phyloP scores from a whole-genome alignment of 441 rosid species.

The Geranium incanum region DNA sequence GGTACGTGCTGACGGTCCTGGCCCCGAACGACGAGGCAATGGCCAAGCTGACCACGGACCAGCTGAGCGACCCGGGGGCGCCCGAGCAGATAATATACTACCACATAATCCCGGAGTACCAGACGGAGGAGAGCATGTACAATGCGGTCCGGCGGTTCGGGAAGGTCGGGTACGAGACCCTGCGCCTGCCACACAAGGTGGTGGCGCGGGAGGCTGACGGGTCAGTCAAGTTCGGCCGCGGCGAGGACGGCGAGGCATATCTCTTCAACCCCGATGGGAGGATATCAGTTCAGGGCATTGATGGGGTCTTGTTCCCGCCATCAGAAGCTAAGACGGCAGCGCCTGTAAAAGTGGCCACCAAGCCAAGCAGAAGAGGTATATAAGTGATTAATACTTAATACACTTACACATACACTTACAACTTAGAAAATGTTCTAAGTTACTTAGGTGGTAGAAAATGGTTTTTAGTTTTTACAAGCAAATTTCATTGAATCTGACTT shows the following conservation, averaged over 20 bases:
- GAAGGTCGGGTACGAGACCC: too few relatives aligned
- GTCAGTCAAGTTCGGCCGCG: conserved; percentile 84
- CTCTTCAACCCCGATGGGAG: conserved; percentile 92
- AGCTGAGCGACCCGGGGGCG: conserved; percentile 77
- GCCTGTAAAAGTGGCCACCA: conserved; percentile 47
- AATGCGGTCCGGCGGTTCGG: too few relatives aligned
- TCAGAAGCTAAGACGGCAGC: conserved; percentile 38
- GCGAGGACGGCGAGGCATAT: conserved; percentile 46
- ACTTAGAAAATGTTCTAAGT: too few relatives aligned
- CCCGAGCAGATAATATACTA: conserved; percentile 81
- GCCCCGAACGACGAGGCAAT: conserved; percentile 90
- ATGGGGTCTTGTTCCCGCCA: conserved; percentile 74
- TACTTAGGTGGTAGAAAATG: too few relatives aligned
- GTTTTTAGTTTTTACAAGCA: too few relatives aligned
- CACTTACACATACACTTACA: too few relatives aligned
- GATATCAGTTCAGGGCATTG: conserved; percentile 94
- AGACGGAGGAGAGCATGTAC: too few relatives aligned
- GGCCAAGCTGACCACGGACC: conserved; percentile 82
- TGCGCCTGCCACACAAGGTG: too few relatives aligned
- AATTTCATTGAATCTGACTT: too few relatives aligned
- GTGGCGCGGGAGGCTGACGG: conserved; percentile 18
- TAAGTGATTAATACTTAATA: too few relatives aligned
- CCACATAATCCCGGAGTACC: conserved; percentile 69
- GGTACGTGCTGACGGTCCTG: conserved; percentile 68
- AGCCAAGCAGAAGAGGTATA: conserved; percentile 69